Evolutionary conservation across 257 asterid genomes (phyloP), one percentile per base, ranked within the genome.

Genomic region (Cruciata laevipes): DNA sequence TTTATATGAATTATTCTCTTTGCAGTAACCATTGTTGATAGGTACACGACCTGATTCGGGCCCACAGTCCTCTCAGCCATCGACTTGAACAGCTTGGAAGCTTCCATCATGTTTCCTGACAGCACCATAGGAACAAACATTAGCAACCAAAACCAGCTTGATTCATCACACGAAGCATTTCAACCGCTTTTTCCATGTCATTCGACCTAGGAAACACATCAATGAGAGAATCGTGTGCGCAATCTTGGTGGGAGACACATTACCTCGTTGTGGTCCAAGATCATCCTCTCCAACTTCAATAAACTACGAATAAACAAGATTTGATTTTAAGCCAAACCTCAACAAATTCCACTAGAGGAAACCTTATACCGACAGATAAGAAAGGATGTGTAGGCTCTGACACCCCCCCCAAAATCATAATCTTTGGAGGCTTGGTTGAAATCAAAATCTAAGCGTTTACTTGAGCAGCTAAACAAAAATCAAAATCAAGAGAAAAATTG

Each of bases 391-490:
- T 79, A 63, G 96, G 96, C 69, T 90, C 97, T 59, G 42, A n/a
- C 80, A 79, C 84, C 95, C 10, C 86, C 91, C 71, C 83, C 88
- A 7, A 88, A 78, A 72, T n/a, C n/a, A 79, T 84, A 86, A 83
- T 90, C 92, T 70, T 83, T 88, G 97, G 97, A 76, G 96, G 97
- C 75, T 90, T 90, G 27, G 97, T 90, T 69, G 97, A 90, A 75
- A 90, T 75, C 17, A 90, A 78, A 60, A 90, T 65, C 47, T 85
- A 76, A 88, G 88, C 60, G 86, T 80, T 73, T 83, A 68, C 27
- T 82, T 67, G 51, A 86, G 81, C 92, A 83, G 83, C 97, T 90
- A 75, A 44, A 65, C 38, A 47, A 57, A 57, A 55, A n/a, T n/a
- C 4, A 51, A 30, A 7, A 33, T n/a, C n/a, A n/a, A n/a, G n/a